Conservation (phyloP, 2,329 filamentous ascomycete genomes). For the Aureobasidium namibiae region DNA sequence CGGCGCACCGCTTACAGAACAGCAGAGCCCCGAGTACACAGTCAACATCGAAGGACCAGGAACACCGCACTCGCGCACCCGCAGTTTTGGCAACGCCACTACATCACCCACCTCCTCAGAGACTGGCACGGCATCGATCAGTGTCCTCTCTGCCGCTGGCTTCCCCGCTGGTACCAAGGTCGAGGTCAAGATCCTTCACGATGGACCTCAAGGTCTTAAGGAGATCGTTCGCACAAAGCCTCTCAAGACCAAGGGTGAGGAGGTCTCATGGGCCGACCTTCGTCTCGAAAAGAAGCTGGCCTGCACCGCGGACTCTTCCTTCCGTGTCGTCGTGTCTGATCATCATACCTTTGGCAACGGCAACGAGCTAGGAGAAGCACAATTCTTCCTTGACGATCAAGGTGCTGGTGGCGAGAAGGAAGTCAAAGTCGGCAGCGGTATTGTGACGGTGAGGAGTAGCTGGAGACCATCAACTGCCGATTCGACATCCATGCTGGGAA, state of each 20-base stretch:
- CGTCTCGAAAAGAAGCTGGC: constrained; percentile 65
- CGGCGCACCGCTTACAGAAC: background rate
- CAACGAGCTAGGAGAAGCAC: constrained; percentile 71
- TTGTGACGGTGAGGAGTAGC: constrained; percentile 65
- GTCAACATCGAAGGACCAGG: constrained; percentile 16
- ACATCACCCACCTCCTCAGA: constrained; percentile 41
- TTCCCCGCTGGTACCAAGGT: constrained; percentile 47
- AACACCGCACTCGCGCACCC: constrained; percentile 37
- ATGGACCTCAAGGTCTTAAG: constrained; percentile 56
- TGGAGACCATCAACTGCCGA: constrained; percentile 43
- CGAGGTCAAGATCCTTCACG: constrained; percentile 27
- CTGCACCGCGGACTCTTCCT: constrained; percentile 75
- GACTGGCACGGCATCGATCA: constrained; percentile 69
- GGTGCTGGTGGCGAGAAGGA: constrained; percentile 58
- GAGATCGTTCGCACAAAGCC: constrained; percentile 88
- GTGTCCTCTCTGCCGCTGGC: constrained; percentile 67
- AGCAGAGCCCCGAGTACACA: background rate
- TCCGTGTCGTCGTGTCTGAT: constrained; percentile 78
- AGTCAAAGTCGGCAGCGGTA: constrained; percentile 66
- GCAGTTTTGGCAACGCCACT: constrained; percentile 33
- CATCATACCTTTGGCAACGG: constrained; percentile 79
- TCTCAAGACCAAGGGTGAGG: constrained; percentile 61
- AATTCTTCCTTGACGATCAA: constrained; percentile 89
- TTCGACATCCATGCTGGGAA: background rate
- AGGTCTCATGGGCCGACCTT: constrained; percentile 56